phyloP scores from a whole-genome alignment of 2,329 filamentous ascomycete genomes.

The Diplodia sapinea region DNA sequence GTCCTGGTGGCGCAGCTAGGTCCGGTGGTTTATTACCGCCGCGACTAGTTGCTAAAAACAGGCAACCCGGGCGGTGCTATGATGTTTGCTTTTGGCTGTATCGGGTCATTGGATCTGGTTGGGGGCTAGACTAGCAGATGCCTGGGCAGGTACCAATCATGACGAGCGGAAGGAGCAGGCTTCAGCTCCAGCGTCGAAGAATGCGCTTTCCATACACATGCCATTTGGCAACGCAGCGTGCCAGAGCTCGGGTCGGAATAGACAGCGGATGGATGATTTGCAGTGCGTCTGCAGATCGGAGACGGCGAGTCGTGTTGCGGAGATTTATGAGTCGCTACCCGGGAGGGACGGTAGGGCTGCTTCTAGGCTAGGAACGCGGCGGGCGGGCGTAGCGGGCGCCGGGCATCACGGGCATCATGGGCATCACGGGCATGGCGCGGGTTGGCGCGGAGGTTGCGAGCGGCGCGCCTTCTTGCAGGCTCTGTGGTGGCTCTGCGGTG shows the following conservation, averaged over 20 bases:
- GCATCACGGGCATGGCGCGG: not conserved
- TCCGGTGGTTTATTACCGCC: not conserved
- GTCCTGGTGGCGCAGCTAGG: not conserved
- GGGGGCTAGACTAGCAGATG: not conserved
- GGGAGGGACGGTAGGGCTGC: not conserved
- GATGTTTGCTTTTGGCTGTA: not conserved
- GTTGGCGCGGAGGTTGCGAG: not conserved
- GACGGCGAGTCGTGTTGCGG: not conserved
- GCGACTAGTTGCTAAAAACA: not conserved
- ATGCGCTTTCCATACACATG: no score
- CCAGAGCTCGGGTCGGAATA: not conserved
- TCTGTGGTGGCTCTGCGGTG: not conserved
- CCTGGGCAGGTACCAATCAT: not conserved
- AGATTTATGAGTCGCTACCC: slow-evolving; percentile 7
- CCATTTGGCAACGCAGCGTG: no score
- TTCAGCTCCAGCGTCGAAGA: no score
- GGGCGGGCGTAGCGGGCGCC: not conserved
- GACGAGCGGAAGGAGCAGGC: not conserved
- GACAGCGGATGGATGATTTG: slow-evolving; percentile 6
- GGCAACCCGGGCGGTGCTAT: not conserved
- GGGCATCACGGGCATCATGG: not conserved
- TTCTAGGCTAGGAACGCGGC: not conserved
- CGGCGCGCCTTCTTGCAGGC: not conserved
- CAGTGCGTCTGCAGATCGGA: slow-evolving; percentile 14
- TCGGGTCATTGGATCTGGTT: not conserved